Evolutionary conservation across 768 basidiomycete genomes (phyloP), one percentile per base, ranked within the genome.

Genomic region (Leccinum rimulosum): DNA sequence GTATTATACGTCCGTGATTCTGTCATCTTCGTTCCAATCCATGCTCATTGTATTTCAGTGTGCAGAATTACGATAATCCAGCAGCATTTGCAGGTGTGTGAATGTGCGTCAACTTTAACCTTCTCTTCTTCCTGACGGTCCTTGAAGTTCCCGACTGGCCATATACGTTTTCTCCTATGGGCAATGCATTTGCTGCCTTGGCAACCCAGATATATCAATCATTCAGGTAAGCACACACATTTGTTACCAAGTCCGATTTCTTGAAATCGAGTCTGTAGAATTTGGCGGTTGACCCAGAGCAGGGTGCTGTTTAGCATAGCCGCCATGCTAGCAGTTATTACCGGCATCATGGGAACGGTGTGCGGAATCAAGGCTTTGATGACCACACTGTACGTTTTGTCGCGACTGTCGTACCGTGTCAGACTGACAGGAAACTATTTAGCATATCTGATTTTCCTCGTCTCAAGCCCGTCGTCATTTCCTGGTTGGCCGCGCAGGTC

Each of bases 101-200:
- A 25, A 6, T 9, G 7, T 7, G 12, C 7, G 4, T 3, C 12
- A 11, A 35, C 15, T 47, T 27, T 4, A 10, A 11, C n/a, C 4
- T 43, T 19, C n/a, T 10, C 28, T 55, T 33, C 4, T 5, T 55
- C 6, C 52, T 59, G 27, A 60, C 31, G 14, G 6, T 35, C 5
- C 3, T 62, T 53, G 4, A 63, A 80, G 79, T 66, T 33, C 76
- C 78, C 53, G 70, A 70, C 17, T 83, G 82, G 80, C 78, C 77
- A 5, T 80, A 82, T 50, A 77, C 79, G 1, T 80, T 84, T 57
- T 82, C 81, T 0, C 79, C 82, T 6, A 72, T 77, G 25, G 80
- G 78, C 8, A 82, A 79, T 7, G 72, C 80, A 0, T 64, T 80
- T 14, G 78, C 79, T 19, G 82, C 82, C 1, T 65, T 82, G 30